A percentile compares a stretch with the other conserved stretches of the same genome.
Evolutionary conservation across 257 asterid genomes (phyloP).

Genomic region (Datura wrightii): DNA sequence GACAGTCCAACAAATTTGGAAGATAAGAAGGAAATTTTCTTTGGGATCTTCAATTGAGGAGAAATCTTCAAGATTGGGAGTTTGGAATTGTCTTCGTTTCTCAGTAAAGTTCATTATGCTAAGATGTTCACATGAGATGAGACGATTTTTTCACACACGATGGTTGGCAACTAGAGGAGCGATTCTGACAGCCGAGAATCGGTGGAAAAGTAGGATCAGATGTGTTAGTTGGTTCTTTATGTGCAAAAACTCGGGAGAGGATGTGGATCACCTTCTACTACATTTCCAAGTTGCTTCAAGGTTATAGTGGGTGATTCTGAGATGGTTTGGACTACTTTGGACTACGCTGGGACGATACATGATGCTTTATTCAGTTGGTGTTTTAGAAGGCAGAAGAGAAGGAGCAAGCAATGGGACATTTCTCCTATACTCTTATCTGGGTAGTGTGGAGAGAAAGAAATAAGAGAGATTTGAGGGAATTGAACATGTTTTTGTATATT

Average conservation of each 20-base stretch:
- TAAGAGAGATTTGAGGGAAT: not conserved
- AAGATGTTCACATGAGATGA: not conserved
- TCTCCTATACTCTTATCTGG: not conserved
- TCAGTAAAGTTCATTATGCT: not conserved
- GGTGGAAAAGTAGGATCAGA: not conserved
- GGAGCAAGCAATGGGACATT: not conserved
- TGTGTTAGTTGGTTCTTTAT: not conserved
- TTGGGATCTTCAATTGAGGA: too few species aligned
- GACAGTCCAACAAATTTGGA: too few species aligned
- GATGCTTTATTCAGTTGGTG: not conserved
- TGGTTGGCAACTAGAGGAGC: not conserved
- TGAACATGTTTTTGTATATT: too few species aligned
- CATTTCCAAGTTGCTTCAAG: not conserved
- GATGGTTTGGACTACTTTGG: not conserved
- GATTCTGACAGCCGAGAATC: not conserved
- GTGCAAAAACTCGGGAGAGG: not conserved
- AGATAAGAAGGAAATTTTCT: too few species aligned
- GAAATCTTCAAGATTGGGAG: too few species aligned
- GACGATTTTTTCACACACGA: not conserved
- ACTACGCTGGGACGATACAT: not conserved
- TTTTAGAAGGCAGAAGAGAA: not conserved
- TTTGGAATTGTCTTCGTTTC: not conserved
- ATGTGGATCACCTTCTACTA: constrained; percentile 1
- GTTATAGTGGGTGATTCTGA: not conserved
- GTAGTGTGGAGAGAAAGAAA: constrained; percentile 4